Conservation (phyloP, 345 rosid genomes). For the Lenwebbia sp. region DNA sequence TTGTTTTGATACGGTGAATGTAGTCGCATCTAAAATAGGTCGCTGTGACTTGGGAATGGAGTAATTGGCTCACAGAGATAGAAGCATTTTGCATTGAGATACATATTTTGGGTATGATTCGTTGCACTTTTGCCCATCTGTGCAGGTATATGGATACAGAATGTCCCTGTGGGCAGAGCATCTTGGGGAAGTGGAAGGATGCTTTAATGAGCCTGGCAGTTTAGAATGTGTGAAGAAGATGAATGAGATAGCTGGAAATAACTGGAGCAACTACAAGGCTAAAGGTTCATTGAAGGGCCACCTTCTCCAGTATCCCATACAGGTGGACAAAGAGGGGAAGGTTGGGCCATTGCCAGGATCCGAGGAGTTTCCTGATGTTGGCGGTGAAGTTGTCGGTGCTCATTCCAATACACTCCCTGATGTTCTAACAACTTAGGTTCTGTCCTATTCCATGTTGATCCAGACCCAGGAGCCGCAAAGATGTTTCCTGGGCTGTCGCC, state of each 20-base stretch:
- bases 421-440: slow-evolving; percentile 51
- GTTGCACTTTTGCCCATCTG: neutral
- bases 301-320: slow-evolving; percentile 72
- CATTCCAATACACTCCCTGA: slow-evolving; percentile 48
- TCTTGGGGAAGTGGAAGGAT: slow-evolving; percentile 33
- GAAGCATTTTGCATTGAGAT: neutral
- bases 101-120: neutral
- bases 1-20: neutral
- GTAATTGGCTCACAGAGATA: neutral
- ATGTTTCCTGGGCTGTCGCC: neutral
- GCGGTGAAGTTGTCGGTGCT: slow-evolving; percentile 70
- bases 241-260: slow-evolving; percentile 40
- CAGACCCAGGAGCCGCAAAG: neutral
- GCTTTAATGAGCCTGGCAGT: slow-evolving; percentile 40
- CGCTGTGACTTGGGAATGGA: neutral
- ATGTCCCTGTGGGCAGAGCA: slow-evolving; percentile 96
- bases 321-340: slow-evolving; percentile 45
- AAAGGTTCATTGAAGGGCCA: slow-evolving; percentile 54
- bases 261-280: slow-evolving; percentile 50
- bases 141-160: slow-evolving; percentile 83
- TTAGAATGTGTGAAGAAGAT: slow-evolving; percentile 52
- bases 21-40: neutral
- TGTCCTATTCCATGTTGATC: neutral
- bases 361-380: slow-evolving; percentile 79
- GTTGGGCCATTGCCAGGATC: slow-evolving; percentile 43